phyloP scores from a whole-genome alignment of 192 early-diverging fungal genomes.

The Podila epigama region DNA sequence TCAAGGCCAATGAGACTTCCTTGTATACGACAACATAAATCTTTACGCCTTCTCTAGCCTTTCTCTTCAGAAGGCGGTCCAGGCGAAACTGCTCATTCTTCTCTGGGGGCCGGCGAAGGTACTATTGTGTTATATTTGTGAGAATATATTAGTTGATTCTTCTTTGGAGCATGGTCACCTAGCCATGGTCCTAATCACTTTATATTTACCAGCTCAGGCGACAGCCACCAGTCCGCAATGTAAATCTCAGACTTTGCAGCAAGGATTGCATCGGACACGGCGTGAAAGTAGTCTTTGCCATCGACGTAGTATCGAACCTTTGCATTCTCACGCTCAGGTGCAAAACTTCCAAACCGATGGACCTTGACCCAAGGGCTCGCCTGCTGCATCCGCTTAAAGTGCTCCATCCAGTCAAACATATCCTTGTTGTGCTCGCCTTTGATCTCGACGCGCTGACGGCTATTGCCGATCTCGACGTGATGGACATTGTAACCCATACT shows the following conservation, averaged over 20 bases:
- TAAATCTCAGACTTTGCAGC: constrained; percentile 72
- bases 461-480: constrained; percentile 63
- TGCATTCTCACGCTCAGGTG: constrained; percentile 70
- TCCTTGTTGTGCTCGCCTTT: constrained; percentile 65
- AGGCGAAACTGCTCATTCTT: constrained; percentile 78
- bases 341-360: constrained; percentile 78
- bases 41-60: constrained; percentile 83
- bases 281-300: constrained; percentile 78
- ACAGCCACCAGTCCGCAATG: constrained; percentile 89
- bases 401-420: constrained; percentile 69
- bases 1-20: constrained; percentile 76
- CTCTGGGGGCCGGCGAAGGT: constrained; percentile 73
- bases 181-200: not conserved
- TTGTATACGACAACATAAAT: constrained; percentile 89
- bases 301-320: constrained; percentile 77
- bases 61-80: constrained; percentile 77
- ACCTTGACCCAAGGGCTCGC: constrained; percentile 67
- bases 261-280: constrained; percentile 75
- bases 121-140: constrained; percentile 30
- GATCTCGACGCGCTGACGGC: constrained; percentile 67
- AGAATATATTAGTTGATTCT: not conserved
- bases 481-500: constrained; percentile 53
- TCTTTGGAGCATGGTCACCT: too few relatives aligned
- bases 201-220: constrained; percentile 69
- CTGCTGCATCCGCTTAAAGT: constrained; percentile 59